phyloP scores from a whole-genome alignment of 2,329 filamentous ascomycete species.

The Xylaria sp. region DNA sequence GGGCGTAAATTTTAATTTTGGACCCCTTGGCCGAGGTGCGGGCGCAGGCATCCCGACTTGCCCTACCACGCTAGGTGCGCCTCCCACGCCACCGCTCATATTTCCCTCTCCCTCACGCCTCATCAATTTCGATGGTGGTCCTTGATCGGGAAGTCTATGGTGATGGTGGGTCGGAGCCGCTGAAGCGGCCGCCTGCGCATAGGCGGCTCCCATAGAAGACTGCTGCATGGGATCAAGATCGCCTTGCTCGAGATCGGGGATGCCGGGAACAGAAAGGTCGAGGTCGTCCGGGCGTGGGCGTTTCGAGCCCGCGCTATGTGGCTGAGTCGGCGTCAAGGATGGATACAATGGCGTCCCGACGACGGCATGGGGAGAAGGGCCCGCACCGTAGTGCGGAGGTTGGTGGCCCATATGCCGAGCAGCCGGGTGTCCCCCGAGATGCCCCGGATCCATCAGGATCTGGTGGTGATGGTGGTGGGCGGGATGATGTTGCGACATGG shows the following conservation, averaged over 20 bases:
- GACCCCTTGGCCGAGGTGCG: slow-evolving; percentile 81
- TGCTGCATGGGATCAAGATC: slow-evolving; percentile 68
- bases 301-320: slow-evolving; percentile 57
- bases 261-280: slow-evolving; percentile 64
- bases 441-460: slow-evolving; percentile 66
- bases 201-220: slow-evolving; percentile 62
- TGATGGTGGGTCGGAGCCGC: slow-evolving; percentile 78
- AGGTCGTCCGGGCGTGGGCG: slow-evolving; percentile 68
- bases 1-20: slow-evolving; percentile 92
- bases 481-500: slow-evolving; percentile 59
- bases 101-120: slow-evolving; percentile 65
- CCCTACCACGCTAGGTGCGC: slow-evolving; percentile 86
- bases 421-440: slow-evolving; percentile 63
- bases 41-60: slow-evolving; percentile 88
- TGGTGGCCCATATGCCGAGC: slow-evolving; percentile 62
- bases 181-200: slow-evolving; percentile 57
- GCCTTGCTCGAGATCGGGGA: slow-evolving; percentile 64
- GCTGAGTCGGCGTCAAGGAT: slow-evolving; percentile 56
- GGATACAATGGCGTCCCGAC: slow-evolving; percentile 63
- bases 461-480: slow-evolving; percentile 64
- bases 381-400: slow-evolving; percentile 64
- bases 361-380: slow-evolving; percentile 58
- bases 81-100: slow-evolving; percentile 58
- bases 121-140: slow-evolving; percentile 75
- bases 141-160: slow-evolving; percentile 80